Percentiles rank a stretch among this genome's conserved stretches.
phyloP scores from a whole-genome alignment of 2,329 filamentous ascomycete genomes.

The Purpureocillium takamizusanense region DNA sequence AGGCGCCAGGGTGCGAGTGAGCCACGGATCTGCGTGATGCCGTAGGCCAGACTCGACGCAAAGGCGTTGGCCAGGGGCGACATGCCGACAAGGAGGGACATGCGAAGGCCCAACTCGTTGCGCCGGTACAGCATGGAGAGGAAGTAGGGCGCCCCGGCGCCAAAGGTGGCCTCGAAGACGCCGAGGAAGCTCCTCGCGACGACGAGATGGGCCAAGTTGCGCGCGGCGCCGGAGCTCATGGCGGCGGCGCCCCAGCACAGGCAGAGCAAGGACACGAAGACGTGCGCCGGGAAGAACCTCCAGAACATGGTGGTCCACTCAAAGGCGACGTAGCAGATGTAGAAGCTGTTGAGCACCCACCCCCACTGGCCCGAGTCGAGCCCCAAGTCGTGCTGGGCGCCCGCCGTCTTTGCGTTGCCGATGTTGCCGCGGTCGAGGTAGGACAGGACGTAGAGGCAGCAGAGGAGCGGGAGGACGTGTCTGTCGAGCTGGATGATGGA shows the following conservation, averaged over 20 bases:
- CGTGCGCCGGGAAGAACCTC: constrained; percentile 13
- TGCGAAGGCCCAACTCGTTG: constrained; percentile 19
- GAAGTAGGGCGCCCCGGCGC: constrained; percentile 18
- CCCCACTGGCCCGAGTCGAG: constrained; percentile 11
- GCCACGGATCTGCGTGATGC: constrained; percentile 17
- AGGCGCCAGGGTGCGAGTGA: constrained; percentile 18
- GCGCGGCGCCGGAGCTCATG: constrained; percentile 11
- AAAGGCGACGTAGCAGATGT: constrained; percentile 14
- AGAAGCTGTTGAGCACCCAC: constrained; percentile 17
- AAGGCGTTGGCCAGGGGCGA: constrained; percentile 23
- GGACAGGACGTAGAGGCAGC: constrained; percentile 4
- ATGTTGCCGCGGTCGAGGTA: constrained; percentile 9
- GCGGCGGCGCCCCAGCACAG: constrained; percentile 10
- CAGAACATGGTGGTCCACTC: constrained; percentile 14
- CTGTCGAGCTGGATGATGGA: constrained; percentile 1
- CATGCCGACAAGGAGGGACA: constrained; percentile 16
- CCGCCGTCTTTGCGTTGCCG: constrained; percentile 14
- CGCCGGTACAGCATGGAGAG: constrained; percentile 24
- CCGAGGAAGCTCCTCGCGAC: constrained; percentile 16
- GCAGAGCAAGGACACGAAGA: constrained; percentile 11
- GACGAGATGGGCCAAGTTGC: constrained; percentile 11
- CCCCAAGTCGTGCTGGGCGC: constrained; percentile 10
- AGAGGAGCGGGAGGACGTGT: constrained; percentile 2
- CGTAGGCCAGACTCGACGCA: constrained; percentile 22
- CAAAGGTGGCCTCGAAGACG: constrained; percentile 16